phyloP scores from a whole-genome alignment of 2,329 filamentous ascomycete genomes.

The Sordariomycetes sp. region DNA sequence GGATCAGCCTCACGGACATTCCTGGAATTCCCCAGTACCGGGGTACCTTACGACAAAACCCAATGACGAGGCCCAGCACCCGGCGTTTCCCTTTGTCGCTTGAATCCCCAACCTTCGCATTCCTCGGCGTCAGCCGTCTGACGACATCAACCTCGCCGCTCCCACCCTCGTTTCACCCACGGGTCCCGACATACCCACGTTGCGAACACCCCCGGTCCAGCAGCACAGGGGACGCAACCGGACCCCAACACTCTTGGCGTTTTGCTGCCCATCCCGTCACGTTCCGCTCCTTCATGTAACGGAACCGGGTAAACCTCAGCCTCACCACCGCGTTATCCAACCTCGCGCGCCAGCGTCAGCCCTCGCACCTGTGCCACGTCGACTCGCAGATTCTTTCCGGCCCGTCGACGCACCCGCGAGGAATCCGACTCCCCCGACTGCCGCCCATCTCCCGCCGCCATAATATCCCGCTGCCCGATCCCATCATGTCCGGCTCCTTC shows the following conservation, averaged over 20 bases:
- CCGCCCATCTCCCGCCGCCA: not conserved
- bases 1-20: not conserved
- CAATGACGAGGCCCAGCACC: not conserved
- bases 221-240: not conserved
- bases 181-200: not conserved
- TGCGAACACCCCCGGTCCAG: not conserved
- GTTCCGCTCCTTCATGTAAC: not conserved
- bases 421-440: not conserved
- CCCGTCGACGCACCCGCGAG: not conserved
- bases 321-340: not conserved
- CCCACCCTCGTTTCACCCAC: not conserved
- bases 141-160: not conserved
- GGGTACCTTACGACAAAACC: not conserved
- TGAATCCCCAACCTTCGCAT: not conserved
- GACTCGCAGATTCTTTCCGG: not conserved
- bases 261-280: not conserved
- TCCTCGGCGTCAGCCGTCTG: conserved; percentile 1
- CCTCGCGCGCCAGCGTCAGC: not conserved
- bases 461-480: not conserved
- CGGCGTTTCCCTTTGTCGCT: not conserved
- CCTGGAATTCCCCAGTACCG: not conserved
- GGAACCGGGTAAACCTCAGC: not conserved
- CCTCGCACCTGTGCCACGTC: not conserved
- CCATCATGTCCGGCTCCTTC: conserved; percentile 71
- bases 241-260: not conserved